Evolutionary conservation across 805 yeast genomes (phyloP).

Genomic region (Ogataea glucozyma): DNA sequence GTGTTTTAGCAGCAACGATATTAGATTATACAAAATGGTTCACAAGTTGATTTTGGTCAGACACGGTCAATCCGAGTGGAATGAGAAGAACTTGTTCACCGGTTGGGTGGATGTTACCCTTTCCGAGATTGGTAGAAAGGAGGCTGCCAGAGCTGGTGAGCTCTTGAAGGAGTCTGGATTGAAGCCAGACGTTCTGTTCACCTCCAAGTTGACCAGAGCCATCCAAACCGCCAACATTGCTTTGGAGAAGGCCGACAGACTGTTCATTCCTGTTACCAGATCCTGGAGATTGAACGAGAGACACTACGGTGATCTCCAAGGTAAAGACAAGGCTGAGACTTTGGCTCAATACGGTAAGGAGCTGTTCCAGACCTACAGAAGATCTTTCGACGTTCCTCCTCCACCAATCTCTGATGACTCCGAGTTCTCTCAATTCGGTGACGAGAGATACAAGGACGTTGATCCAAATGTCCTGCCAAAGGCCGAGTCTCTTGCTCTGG

Average conservation of each 20-base stretch:
- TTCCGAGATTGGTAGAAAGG: conserved; percentile 81
- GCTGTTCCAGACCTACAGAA: conserved; percentile 95
- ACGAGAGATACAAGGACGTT: conserved; percentile 78
- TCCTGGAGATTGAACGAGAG: conserved; percentile 98
- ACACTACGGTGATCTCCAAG: conserved; percentile 98
- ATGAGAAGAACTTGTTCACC: conserved; percentile 95
- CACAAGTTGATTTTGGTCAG: conserved; percentile 84
- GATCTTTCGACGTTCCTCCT: conserved; percentile 96
- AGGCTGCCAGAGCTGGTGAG: conserved; percentile 93
- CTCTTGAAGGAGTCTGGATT: conserved; percentile 83
- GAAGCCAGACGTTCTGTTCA: conserved; percentile 84
- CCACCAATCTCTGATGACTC: conserved; percentile 79
- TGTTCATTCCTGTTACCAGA: conserved; percentile 89
- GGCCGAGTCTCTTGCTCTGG: conserved; percentile 92
- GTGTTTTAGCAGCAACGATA: neutral
- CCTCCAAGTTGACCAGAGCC: conserved; percentile 90
- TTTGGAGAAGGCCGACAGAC: conserved; percentile 81
- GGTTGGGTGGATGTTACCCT: conserved; percentile 97
- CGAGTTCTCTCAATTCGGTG: conserved; percentile 82
- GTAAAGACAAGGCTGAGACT: conserved; percentile 95
- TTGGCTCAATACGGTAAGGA: conserved; percentile 85
- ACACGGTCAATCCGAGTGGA: conserved; percentile 99
- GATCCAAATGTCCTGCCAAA: conserved; percentile 88
- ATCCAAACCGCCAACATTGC: conserved; percentile 97
- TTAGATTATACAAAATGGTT: conserved; percentile 27